A percentile compares a stretch with the other conserved stretches of the same genome.
phyloP scores from a whole-genome alignment of 2,329 filamentous ascomycete genomes.

The Fusarium phyllophilum region DNA sequence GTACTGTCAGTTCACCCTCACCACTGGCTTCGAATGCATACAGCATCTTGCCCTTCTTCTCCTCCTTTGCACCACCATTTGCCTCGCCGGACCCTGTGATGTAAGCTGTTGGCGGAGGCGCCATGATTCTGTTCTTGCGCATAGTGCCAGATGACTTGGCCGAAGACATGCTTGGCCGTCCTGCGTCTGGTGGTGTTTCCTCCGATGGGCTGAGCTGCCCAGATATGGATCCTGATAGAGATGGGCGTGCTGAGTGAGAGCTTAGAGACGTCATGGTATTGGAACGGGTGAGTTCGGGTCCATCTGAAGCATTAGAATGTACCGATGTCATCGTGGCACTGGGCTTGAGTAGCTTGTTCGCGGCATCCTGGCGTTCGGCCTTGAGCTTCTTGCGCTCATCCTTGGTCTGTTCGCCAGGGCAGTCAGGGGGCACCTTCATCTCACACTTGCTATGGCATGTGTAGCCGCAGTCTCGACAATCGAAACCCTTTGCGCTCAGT shows the following conservation, averaged over 20 bases:
- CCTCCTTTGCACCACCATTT: constrained; percentile 54
- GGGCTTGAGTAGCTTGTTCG: constrained; percentile 68
- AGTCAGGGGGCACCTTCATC: constrained; percentile 97
- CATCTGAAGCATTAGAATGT: constrained; percentile 68
- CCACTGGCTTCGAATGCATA: constrained; percentile 85
- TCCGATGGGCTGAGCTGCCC: constrained; percentile 61
- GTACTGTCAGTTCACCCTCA: constrained; percentile 82
- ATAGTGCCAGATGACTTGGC: constrained; percentile 43
- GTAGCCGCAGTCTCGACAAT: constrained; percentile 96
- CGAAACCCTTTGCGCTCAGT: constrained; percentile 93
- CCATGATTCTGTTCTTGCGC: constrained; percentile 79
- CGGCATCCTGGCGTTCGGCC: constrained; percentile 81
- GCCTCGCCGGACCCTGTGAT: constrained; percentile 70
- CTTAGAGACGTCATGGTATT: constrained; percentile 92
- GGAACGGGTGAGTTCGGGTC: constrained; percentile 76
- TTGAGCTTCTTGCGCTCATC: constrained; percentile 97
- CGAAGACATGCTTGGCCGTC: constrained; percentile 45
- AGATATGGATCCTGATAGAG: constrained; percentile 71
- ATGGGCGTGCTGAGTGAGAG: constrained; percentile 83
- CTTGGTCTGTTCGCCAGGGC: constrained; percentile 91
- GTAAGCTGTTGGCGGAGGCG: constrained; percentile 86
- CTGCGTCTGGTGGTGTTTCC: constrained; percentile 52
- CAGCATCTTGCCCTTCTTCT: constrained; percentile 84
- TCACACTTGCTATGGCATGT: constrained; percentile 99
- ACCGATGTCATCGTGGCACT: constrained; percentile 50